Base-by-base conservation (phyloP, 1,284 basidiomycete species). In the Leccinum ponderosum region DNA sequence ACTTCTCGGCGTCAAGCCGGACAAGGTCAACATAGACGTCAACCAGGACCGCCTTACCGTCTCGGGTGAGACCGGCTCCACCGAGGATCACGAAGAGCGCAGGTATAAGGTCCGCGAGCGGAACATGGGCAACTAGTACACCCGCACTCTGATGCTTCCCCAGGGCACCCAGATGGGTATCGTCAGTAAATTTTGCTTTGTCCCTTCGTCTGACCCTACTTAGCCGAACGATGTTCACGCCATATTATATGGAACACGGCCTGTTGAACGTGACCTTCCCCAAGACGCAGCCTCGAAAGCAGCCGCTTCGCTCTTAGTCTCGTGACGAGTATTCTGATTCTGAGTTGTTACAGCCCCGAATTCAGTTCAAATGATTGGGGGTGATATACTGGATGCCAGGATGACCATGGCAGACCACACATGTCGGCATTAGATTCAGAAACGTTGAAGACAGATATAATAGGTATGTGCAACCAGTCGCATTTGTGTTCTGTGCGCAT, bases 41-140 rank as follows among this genome's bases (percentile, higher is more conserved):
- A 73, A 77, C 56, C 75, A 78, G 55, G 75, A 79, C 60, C 73
- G 77, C 22, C 74, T 85, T 55, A 78, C 69, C 55, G 62, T 85
- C 59, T 80, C 80, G 11, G 83, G 80, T 6, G 80, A 84, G 73
- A 72, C 65, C 9, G 75, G 71, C 55, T 22, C 69, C 20, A 66
- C 69, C 2, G 51, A 68, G n/a, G 69, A 80, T 3, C 29, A 29
- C 29, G 29, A 29, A 29, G 78, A 81, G 66, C 66, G 70, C 20
- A 81, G 80, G 17, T 85, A 76, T 58, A 74, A 77, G 25, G 74
- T 84, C 17, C 78, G 81, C 56, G 85, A 85, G 72, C 76, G 83
- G 22, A 73, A 75, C 56, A 78, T 63, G 51, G 83, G 83, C 57
- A 52, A 52, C 29, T 31, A 31, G 27, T 52, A n/a, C 27, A 9